Base-by-base conservation (phyloP, 108 stramenopile genomes). In the Skeletonema costatum region DNA sequence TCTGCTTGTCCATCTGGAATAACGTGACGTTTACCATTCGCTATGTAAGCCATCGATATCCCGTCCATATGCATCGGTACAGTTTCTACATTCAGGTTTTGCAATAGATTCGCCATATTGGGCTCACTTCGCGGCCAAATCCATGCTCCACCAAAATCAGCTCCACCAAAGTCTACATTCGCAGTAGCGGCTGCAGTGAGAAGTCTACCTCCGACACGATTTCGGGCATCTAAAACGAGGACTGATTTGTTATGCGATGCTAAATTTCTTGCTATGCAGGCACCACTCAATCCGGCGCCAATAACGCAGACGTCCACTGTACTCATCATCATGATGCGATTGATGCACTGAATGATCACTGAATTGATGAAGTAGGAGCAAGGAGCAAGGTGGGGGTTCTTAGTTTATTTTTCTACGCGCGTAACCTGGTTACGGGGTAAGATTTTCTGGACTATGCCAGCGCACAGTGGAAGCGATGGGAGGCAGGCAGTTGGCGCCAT, bases 271-370 rank as follows among this genome's bases (percentile, higher is more conserved):
- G 72, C 72, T 38, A 61, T 61, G 29, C 31, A 64, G 19, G 62
- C 72, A 6, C 72, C 72, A 31, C 72, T 73, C 31, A 73, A 36
- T 12, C 72, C 72, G 5, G 72, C 72, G 63, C 72, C 72, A 31
- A 73, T 60, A 19, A 73, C 35, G 29, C 72, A 73, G 4, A 73
- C 72, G 72, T 73, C 72, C 50, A 7, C 17, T 51, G 12, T 51
- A 19, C 4, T 21, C 50, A 51, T 51, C 19, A 3, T 21, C 25
- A 25, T 25, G 25, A 25, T 25, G 25, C 25, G 25, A 25, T 25
- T 25, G 25, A 25, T 25, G 25, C 25, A 25, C 25, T 25, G n/a
- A n/a, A n/a, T n/a, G n/a, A n/a, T n/a, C n/a, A n/a, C n/a, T n/a
- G 25, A 25, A 25, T 25, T 25, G 25, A 25, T 25, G 25, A 25